Base-by-base conservation (phyloP, 1,139 yeast species). In the Suhomyces choctaworum region DNA sequence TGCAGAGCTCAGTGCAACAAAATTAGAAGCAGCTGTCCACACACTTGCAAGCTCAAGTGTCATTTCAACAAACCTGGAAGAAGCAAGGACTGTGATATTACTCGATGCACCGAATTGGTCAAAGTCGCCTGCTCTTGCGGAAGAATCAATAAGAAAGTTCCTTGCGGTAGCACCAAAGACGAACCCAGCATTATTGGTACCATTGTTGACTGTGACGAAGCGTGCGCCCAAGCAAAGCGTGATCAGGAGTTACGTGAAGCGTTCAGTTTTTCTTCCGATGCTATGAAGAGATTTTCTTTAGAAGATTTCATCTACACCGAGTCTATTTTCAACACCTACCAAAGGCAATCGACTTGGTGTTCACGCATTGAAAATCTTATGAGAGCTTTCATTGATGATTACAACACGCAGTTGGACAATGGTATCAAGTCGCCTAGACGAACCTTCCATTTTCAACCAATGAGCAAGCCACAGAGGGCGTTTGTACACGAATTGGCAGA, bases 401-500 rank as follows among this genome's bases (percentile, higher is more conserved):
- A 58, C 47, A 31, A 45, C 12, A 46, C 49, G 21, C 48, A 51
- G 22, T 30, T 45, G 10, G 58, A 52, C 4, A 50, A 46, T 9
- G 39, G 37, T 1, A 39, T 40, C 22, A 39, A 36, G 21, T 34
- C 48, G 2, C 47, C 53, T 3, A 41, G 42, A 27, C 46, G 48
- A 30, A 56, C 72, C 0, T 62, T 75, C 44, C 80, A 80, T 53
- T 86, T 89, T 60, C 80, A 81, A 14, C 82, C 90, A 11, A 87
- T 89, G 95, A 68, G 64, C 34, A 56, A 69, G 7, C 74, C 80
- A 7, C 92, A 87, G 54, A 70, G 96, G 31, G 70, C 68, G 46
- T 87, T 87, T 52, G 62, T 89, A 13, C 92, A 82, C 50, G 79
- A 78, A 39, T 54, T 89, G 29, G 82, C 90, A 0, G 75, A 69